These are phyloP conservation scores for Blechomonas ayalai DNA, from an alignment of 208 protist species.

Conservation along the genomic window DNA sequence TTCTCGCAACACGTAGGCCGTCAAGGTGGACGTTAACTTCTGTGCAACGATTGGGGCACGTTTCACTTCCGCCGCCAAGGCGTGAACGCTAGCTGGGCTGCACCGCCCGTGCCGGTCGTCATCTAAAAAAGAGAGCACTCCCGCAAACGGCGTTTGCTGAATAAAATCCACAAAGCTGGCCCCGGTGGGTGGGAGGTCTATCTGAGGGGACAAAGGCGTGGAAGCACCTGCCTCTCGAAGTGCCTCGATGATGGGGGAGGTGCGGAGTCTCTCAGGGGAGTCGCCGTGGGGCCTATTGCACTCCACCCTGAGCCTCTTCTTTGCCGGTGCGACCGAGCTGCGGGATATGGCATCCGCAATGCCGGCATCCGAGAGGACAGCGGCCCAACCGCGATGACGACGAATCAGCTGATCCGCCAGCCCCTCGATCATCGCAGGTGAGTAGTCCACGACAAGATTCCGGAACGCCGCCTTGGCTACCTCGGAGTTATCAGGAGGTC, in stretches of 20 bases:
- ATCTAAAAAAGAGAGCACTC: constrained; percentile 13
- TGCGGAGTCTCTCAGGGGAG: too few species aligned
- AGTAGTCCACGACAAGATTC: constrained; percentile 27
- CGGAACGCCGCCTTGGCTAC: constrained; percentile 30
- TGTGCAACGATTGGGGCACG: too few species aligned
- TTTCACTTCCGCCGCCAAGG: neutral
- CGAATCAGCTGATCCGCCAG: constrained; percentile 29
- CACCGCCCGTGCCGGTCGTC: too few species aligned
- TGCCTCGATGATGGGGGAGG: too few species aligned
- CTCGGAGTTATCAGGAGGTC: constrained; percentile 19
- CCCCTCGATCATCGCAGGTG: constrained; percentile 16
- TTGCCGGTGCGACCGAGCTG: too few species aligned
- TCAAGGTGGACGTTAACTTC: neutral
- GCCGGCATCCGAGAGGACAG: constrained; percentile 43
- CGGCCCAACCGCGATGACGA: constrained; percentile 37
- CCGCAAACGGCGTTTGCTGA: constrained; percentile 5
- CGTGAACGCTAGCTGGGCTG: too few species aligned
- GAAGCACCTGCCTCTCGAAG: too few species aligned
- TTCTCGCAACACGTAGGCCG: constrained; percentile 3
- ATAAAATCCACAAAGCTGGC: too few species aligned
- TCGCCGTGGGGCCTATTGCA: too few species aligned
- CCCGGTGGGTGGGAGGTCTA: too few species aligned
- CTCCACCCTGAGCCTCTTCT: too few species aligned
- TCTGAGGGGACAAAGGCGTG: too few species aligned
- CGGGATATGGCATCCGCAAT: constrained; percentile 25